These are phyloP conservation scores for Daldinia eschscholtzii DNA, from an alignment of 2,329 filamentous ascomycete genomes.

Conservation along the genomic window DNA sequence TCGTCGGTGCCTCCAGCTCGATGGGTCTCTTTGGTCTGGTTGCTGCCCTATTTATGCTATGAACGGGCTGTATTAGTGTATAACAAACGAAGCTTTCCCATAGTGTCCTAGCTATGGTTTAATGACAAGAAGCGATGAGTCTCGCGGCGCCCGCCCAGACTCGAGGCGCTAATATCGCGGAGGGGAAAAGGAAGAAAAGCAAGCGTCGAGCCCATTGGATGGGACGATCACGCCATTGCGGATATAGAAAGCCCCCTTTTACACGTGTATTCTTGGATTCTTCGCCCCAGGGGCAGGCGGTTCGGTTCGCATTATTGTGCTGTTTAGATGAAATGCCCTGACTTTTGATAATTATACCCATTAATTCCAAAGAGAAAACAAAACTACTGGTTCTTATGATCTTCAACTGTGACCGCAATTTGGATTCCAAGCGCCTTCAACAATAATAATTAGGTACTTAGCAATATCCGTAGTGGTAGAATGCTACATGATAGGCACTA, in stretches of 20 bases:
- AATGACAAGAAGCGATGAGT: conserved; percentile 28
- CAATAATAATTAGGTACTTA: neutral
- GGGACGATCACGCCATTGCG: conserved; percentile 22
- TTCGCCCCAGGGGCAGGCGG: conserved; percentile 40
- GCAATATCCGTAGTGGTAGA: neutral
- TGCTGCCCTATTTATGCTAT: conserved; percentile 58
- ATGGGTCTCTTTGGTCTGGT: conserved; percentile 59
- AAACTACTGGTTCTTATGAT: neutral
- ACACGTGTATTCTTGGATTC: conserved; percentile 39
- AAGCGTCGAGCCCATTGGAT: conserved; percentile 29
- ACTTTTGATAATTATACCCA: conserved; percentile 50
- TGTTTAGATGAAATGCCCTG: conserved; percentile 40
- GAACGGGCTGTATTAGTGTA: conserved; percentile 19
- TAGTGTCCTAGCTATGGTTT: conserved; percentile 25
- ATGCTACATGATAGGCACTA: too few species aligned
- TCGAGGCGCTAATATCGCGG: conserved; percentile 16
- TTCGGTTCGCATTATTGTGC: conserved; percentile 41
- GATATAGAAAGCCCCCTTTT: conserved; percentile 29
- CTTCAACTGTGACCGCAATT: neutral
- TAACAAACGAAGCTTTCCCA: conserved; percentile 6
- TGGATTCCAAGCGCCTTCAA: neutral
- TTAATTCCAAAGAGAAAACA: conserved; percentile 42
- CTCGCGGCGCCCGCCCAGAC: conserved; percentile 22
- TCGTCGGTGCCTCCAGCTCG: conserved; percentile 57
- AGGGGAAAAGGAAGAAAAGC: conserved; percentile 9